Evolutionary conservation across 2,329 filamentous ascomycete genomes (phyloP), one percentile per base, ranked within the genome.

Genomic region (Chaetomium sp.): DNA sequence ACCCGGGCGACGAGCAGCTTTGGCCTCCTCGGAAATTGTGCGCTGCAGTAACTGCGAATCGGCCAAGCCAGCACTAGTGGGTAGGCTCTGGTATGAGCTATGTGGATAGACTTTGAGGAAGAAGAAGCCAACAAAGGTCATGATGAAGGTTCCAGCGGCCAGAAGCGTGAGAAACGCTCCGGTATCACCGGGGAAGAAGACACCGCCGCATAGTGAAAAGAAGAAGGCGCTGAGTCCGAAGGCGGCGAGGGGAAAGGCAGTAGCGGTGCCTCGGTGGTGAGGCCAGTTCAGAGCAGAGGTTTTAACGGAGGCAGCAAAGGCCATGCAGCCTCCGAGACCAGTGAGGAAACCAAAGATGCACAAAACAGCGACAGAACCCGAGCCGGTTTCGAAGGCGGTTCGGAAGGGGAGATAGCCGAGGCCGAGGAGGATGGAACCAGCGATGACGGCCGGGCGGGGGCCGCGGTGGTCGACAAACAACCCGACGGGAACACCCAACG

Each of bases 151-250:
- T 12, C 91, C 91, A 60, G 84, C 77, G 3, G 91, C 84, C 42
- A 99, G 77, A 34, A 97, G 75, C 61, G 92, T 76, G 55, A 99
- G 78, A 64, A 96, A 91, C 41, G 82, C 81, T 54, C 87, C 86
- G 0, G 91, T 94, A 65, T 95, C 84, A 41, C 90, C 89, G 2
- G 89, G 88, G 67, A 96, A 91, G 42, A 89, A 75, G 47, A 95
- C 68, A 14, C 84, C 82, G 27, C 90, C 89, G 37, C 95, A 72
- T 2, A 86, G 79, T 0, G 94, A 92, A 74, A 96, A 99, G 76
- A 97, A 95, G 73, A 99, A 94, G 53, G 94, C 94, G 69, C 91
- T 96, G 55, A 99, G 74, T 3, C 94, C 94, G 68, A 97, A 97
- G 3, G 89, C 91, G 55, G 94, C 89, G 54, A 97, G 73, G 5